Conservation (phyloP, 352 stramenopile genomes). For the Globisporangium viniferum region DNA sequence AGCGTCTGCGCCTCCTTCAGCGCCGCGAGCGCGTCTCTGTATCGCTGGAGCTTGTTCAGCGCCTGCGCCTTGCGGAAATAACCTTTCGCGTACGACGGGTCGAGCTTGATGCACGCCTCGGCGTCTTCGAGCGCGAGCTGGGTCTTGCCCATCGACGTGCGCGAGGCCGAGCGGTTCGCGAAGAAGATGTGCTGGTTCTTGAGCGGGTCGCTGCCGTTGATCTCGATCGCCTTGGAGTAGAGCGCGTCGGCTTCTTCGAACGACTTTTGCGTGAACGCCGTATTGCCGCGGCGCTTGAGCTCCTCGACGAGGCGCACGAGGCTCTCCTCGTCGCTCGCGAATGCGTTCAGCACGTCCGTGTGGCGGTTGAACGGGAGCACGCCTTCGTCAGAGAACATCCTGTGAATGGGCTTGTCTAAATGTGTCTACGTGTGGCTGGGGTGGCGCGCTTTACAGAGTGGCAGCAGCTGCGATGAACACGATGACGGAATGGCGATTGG, state of each 20-base stretch:
- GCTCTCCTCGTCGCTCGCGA: conserved; percentile 43
- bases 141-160: conserved; percentile 77
- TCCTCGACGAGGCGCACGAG: conserved; percentile 75
- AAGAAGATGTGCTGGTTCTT: conserved; percentile 84
- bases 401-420: neutral
- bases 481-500: neutral
- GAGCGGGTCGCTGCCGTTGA: conserved; percentile 50
- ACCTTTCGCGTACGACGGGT: conserved; percentile 74
- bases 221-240: conserved; percentile 95
- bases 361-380: conserved; percentile 70
- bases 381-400: conserved; percentile 65
- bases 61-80: conserved; percentile 84
- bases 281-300: conserved; percentile 87
- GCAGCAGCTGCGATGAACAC: neutral
- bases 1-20: conserved; percentile 61
- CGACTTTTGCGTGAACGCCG: conserved; percentile 79
- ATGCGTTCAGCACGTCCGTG: conserved; percentile 74
- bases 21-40: conserved; percentile 53
- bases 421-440: neutral
- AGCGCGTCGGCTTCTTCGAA: conserved; percentile 93
- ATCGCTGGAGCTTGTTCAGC: conserved; percentile 66
- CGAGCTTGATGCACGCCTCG: conserved; percentile 52
- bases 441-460: neutral
- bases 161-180: conserved; percentile 86
- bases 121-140: conserved; percentile 65